phyloP scores from a whole-genome alignment of 441 rosid genomes.

The Adansonia rubrostipa region DNA sequence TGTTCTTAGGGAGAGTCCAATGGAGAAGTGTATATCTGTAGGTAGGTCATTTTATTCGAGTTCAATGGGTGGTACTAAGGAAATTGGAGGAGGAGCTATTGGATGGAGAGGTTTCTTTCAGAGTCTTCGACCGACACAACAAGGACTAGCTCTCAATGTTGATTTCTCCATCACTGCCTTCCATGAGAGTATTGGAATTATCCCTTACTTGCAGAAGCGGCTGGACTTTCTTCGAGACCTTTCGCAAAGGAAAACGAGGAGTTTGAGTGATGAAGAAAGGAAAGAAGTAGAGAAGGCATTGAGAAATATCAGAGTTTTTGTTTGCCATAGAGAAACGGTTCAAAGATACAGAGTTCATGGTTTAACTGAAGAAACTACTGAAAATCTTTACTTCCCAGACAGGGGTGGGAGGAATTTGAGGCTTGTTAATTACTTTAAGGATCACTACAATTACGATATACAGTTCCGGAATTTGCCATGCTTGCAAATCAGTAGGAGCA shows the following conservation, averaged over 20 bases:
- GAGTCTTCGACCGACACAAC: constrained; percentile 90
- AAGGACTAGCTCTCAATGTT: constrained; percentile 89
- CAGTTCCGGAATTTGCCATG: constrained; percentile 86
- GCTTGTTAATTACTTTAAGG: constrained; percentile 83
- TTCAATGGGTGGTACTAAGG: constrained; percentile 76
- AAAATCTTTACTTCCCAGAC: constrained; percentile 76
- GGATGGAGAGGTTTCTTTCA: constrained; percentile 95
- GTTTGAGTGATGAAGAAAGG: constrained; percentile 68
- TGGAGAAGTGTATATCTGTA: constrained; percentile 71
- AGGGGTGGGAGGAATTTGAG: constrained; percentile 77
- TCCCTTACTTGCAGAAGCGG: constrained; percentile 85
- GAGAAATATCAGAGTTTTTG: constrained; percentile 82
- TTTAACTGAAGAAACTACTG: constrained; percentile 76
- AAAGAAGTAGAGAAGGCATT: constrained; percentile 85
- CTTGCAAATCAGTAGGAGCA: constrained; percentile 87
- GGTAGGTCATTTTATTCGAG: constrained; percentile 86
- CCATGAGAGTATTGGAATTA: constrained; percentile 91
- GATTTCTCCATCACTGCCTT: constrained; percentile 91
- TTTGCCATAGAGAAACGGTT: constrained; percentile 92
- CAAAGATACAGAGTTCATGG: constrained; percentile 86
- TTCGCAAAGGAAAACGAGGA: constrained; percentile 67
- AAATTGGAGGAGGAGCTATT: constrained; percentile 90
- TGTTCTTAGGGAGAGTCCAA: constrained; percentile 81
- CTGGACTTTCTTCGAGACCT: constrained; percentile 80
- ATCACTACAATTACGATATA: constrained; percentile 77